These are phyloP conservation scores for Mycogone perniciosa DNA, from an alignment of 2,329 filamentous ascomycete genomes.

Conservation along the genomic window DNA sequence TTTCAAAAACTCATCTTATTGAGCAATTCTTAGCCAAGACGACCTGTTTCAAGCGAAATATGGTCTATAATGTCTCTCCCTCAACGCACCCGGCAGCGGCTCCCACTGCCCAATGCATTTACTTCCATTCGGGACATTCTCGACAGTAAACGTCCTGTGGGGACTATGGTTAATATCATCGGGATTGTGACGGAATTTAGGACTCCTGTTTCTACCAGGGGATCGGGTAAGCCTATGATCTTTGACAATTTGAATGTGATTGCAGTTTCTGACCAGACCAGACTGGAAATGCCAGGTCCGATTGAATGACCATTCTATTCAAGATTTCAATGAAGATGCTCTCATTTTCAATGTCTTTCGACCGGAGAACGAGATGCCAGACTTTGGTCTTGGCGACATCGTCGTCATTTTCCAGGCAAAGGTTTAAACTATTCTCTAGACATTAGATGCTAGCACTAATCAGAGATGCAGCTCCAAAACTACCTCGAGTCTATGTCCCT, in stretches of 20 bases:
- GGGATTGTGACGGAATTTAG: conserved; percentile 65
- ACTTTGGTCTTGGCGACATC: conserved; percentile 34
- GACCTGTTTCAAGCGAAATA: background rate
- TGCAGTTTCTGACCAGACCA: conserved; percentile 22
- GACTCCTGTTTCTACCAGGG: conserved; percentile 43
- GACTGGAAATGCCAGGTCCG: conserved; percentile 56
- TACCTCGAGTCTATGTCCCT: conserved; percentile 30
- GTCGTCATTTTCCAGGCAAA: conserved; percentile 46
- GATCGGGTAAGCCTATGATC: conserved; percentile 37
- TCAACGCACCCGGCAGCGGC: conserved; percentile 1
- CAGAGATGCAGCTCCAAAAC: conserved; percentile 5
- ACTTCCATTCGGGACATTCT: conserved; percentile 36
- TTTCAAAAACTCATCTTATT: background rate
- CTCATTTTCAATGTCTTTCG: conserved; percentile 57
- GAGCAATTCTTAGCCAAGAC: too few relatives aligned
- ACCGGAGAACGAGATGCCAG: conserved; percentile 41
- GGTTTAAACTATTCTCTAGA: conserved; percentile 30
- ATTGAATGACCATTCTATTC: conserved; percentile 52
- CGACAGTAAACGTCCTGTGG: conserved; percentile 26
- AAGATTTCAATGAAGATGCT: conserved; percentile 33
- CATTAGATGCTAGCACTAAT: conserved; percentile 1
- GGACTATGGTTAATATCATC: conserved; percentile 50
- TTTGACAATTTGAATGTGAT: background rate
- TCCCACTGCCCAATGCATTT: conserved; percentile 19
- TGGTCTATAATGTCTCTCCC: conserved; percentile 7